Evolutionary conservation across 2,329 filamentous ascomycete species (phyloP).

Genomic region (Allantophomopsis lycopodina): DNA sequence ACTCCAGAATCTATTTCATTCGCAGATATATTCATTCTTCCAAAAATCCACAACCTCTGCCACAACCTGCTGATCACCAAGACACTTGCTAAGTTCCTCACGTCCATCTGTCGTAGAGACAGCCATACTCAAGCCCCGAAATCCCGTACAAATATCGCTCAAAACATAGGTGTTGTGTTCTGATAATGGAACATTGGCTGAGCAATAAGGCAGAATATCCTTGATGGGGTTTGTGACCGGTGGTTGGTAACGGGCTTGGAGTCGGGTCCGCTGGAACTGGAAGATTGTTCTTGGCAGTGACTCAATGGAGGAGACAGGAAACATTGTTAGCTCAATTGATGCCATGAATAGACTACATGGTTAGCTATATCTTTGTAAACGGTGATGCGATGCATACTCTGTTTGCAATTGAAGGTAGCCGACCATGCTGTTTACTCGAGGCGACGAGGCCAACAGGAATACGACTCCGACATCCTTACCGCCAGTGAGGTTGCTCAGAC

Average conservation of each 20-base stretch:
- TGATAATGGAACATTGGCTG: constrained; percentile 10
- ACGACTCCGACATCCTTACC: constrained; percentile 16
- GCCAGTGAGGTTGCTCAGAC: constrained; percentile 16
- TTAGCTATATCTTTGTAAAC: neutral
- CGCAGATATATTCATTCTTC: constrained; percentile 12
- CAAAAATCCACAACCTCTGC: constrained; percentile 17
- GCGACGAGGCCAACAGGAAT: constrained; percentile 15
- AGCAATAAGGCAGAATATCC: constrained; percentile 15
- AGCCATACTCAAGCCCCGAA: constrained; percentile 12
- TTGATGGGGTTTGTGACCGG: constrained; percentile 5
- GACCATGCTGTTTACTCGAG: constrained; percentile 8
- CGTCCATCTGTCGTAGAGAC: constrained; percentile 12
- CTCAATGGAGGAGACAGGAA: constrained; percentile 11
- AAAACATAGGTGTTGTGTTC: constrained; percentile 18
- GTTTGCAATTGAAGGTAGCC: constrained; percentile 16
- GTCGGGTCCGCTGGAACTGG: constrained; percentile 13
- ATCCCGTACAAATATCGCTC: constrained; percentile 14
- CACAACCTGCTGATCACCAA: constrained; percentile 8
- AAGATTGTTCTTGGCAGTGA: constrained; percentile 11
- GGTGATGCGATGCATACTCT: constrained; percentile 7
- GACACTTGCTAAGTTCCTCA: constrained; percentile 8
- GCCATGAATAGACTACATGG: constrained; percentile 10
- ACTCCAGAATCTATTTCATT: constrained; percentile 2
- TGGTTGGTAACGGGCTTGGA: constrained; percentile 1
- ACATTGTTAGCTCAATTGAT: constrained; percentile 14